Conservation (phyloP, 768 basidiomycete species). For the Mycena kentingensis region DNA sequence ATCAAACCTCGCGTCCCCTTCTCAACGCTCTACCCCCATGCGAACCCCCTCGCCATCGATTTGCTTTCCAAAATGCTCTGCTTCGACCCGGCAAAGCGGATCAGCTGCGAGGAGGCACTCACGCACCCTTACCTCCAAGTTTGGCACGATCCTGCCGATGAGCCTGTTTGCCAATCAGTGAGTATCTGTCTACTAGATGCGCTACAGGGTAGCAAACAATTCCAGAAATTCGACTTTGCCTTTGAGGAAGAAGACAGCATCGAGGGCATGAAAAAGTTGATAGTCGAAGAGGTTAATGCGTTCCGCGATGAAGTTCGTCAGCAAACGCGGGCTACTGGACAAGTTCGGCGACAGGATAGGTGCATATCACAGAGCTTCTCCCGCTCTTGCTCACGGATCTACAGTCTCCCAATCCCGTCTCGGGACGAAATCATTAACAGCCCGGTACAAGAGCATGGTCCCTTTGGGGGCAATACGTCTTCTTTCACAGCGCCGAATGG, state of each 20-base stretch:
- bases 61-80: conserved; percentile 88
- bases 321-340: conserved; percentile 71
- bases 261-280: conserved; percentile 95
- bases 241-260: conserved; percentile 97
- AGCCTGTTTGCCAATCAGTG: conserved; percentile 82
- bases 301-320: conserved; percentile 90
- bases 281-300: conserved; percentile 86
- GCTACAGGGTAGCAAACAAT: conserved; percentile 5
- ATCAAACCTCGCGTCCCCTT: conserved; percentile 96
- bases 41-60: conserved; percentile 93
- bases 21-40: conserved; percentile 87
- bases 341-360: conserved; percentile 80
- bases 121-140: conserved; percentile 94
- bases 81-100: conserved; percentile 95
- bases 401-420: conserved; percentile 75
- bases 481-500: conserved; percentile 54
- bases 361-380: conserved; percentile 32
- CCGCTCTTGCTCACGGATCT: not conserved
- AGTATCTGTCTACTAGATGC: conserved; percentile 20
- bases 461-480: conserved; percentile 69
- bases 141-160: conserved; percentile 98
- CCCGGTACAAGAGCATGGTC: conserved; percentile 66
- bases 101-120: conserved; percentile 94
- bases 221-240: conserved; percentile 89
- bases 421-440: conserved; percentile 83